Conservation (phyloP, 208 protist genomes). For the Phytomonas sp. region DNA sequence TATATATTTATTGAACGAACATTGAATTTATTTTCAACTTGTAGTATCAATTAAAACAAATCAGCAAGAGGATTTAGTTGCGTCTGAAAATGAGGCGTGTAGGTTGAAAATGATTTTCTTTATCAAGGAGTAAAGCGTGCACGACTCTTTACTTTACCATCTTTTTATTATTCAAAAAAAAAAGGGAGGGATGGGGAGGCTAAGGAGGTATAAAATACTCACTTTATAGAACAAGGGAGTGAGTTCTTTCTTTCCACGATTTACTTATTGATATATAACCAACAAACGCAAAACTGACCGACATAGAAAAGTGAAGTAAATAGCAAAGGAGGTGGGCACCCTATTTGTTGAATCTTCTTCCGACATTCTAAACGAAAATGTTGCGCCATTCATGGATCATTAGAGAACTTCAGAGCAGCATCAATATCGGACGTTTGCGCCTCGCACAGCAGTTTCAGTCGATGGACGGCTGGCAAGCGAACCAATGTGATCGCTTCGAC, state of each 20-base stretch:
- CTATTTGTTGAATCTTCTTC: neutral
- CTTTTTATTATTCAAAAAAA: neutral
- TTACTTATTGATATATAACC: neutral
- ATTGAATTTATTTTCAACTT: neutral
- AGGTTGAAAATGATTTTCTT: neutral
- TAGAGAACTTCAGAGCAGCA: slow-evolving; percentile 36
- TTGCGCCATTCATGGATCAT: neutral
- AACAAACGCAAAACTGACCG: neutral
- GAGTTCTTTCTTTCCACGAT: neutral
- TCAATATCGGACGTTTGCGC: slow-evolving; percentile 49
- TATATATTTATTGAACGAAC: neutral
- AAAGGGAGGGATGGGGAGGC: neutral
- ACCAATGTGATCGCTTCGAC: slow-evolving; percentile 59
- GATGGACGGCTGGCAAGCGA: slow-evolving; percentile 73
- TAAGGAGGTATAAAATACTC: neutral
- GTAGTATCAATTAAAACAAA: neutral
- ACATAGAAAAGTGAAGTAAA: neutral
- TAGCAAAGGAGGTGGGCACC: neutral
- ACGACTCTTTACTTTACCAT: neutral
- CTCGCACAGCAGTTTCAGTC: slow-evolving; percentile 73
- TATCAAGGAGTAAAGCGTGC: neutral
- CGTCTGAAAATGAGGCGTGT: neutral
- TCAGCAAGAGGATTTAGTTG: neutral
- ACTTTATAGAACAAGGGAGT: neutral
- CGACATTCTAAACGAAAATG: neutral